Percentiles rank a stretch among this genome's conserved stretches.
Conservation (phyloP, 169 alveolate genomes). For the Eimeria praecox region DNA sequence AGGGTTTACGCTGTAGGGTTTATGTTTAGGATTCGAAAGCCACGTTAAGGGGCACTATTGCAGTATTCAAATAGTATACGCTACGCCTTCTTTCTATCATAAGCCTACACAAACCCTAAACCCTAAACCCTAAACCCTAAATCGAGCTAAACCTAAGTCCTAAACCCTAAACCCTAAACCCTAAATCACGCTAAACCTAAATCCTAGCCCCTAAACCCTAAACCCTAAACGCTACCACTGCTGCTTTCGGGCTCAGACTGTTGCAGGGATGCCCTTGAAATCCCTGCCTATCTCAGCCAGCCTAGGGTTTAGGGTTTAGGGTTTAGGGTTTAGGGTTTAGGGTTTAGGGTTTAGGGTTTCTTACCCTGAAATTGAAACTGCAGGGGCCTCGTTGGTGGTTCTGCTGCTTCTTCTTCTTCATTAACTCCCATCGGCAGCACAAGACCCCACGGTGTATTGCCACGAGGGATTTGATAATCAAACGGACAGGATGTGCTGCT, state of each 20-base stretch:
- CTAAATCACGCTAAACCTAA: no score
- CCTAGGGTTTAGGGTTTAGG: neutral
- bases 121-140: no score
- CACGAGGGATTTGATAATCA: neutral
- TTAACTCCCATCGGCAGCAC: neutral
- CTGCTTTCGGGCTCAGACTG: neutral
- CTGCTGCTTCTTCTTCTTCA: neutral
- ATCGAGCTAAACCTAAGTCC: no score
- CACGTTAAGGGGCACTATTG: no score
- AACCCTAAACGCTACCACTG: no score
- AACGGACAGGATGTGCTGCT: neutral
- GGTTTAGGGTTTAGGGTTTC: neutral
- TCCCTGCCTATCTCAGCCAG: neutral
- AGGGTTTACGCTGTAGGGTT: neutral
- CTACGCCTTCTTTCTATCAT: no score
- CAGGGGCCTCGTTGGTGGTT: neutral
- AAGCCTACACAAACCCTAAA: no score
- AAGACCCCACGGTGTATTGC: slow-evolving; percentile 25
- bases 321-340: neutral
- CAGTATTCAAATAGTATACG: no score
- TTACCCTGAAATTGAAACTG: slow-evolving; percentile 19
- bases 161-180: no score
- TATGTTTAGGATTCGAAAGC: neutral
- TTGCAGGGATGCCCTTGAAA: neutral
- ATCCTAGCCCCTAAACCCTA: no score